Evolutionary conservation across 176 grass and related monocot genomes (phyloP).

Genomic region (Cenchrus purpureus): DNA sequence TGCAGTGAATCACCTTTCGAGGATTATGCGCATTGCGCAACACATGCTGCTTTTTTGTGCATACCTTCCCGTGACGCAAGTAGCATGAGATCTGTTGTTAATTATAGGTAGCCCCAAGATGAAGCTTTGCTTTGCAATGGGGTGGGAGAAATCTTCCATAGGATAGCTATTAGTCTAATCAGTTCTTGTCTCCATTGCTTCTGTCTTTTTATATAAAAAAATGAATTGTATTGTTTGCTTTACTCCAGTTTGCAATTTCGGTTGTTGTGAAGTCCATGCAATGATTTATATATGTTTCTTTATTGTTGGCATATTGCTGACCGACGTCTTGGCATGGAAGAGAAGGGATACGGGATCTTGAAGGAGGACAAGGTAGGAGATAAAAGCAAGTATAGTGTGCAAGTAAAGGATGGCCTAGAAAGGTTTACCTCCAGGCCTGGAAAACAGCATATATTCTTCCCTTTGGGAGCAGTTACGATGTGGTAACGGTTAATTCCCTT

Average conservation of each 20-base stretch:
- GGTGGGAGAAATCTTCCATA: conserved; percentile 1
- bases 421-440: not conserved
- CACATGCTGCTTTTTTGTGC: not conserved
- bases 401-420: conserved; percentile 31
- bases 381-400: conserved; percentile 27
- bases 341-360: conserved; percentile 20
- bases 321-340: conserved; percentile 37
- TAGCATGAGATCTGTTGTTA: conserved; percentile 22
- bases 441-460: not conserved
- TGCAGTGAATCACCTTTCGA: not conserved
- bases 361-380: not conserved
- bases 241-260: not conserved
- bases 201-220: not conserved
- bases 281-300: not conserved
- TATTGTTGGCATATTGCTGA: not conserved
- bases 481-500: not conserved
- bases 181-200: not conserved
- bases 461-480: not conserved
- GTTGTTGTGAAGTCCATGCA: not conserved
- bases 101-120: not conserved
- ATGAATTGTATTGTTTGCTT: not conserved
- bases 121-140: not conserved
- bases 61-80: conserved; percentile 6
- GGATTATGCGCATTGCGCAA: not conserved
- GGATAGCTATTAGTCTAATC: conserved; percentile 22